phyloP scores from a whole-genome alignment of 73 alveolate species.

The Effrenium voratum region DNA sequence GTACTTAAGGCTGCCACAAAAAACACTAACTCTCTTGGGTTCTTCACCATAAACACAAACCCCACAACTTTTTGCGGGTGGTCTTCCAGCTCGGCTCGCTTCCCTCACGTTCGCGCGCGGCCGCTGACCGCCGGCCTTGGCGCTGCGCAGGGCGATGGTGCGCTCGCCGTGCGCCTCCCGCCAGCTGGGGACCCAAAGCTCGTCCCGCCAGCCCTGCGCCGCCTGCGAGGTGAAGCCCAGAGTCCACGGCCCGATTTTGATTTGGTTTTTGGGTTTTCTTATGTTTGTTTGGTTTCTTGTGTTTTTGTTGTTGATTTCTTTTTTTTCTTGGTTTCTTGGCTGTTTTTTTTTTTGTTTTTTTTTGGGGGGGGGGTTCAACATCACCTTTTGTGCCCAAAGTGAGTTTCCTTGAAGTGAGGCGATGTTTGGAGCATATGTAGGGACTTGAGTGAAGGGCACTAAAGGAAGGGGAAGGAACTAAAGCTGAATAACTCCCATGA shows the following conservation, averaged over 20 bases:
- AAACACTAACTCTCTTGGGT: neutral
- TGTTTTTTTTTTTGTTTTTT: too few species aligned
- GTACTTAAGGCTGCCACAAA: neutral
- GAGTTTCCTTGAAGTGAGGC: too few species aligned
- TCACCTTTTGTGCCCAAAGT: too few species aligned
- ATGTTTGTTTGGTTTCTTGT: neutral
- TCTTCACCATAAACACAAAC: neutral
- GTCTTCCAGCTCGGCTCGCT: too few species aligned
- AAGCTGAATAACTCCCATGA: too few species aligned
- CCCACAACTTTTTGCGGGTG: too few species aligned
- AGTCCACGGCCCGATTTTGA: neutral
- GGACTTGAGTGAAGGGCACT: too few species aligned
- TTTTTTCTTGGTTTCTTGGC: too few species aligned
- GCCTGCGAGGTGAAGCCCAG: neutral
- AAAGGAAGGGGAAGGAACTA: too few species aligned
- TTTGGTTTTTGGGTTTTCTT: neutral
- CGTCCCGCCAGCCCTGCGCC: slow-evolving; percentile 62
- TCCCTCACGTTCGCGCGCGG: neutral
- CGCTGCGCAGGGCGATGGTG: neutral
- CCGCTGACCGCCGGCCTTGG: neutral
- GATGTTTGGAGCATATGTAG: too few species aligned
- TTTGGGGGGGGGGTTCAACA: too few species aligned
- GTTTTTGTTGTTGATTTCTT: too few species aligned
- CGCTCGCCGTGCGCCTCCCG: slow-evolving; percentile 58
- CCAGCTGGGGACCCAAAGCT: slow-evolving; percentile 67